Percentiles rank a stretch among this genome's conserved stretches.
These are phyloP conservation scores for Pseudogymnoascus sp. DNA, from an alignment of 2,329 filamentous ascomycete genomes.

Conservation along the genomic window DNA sequence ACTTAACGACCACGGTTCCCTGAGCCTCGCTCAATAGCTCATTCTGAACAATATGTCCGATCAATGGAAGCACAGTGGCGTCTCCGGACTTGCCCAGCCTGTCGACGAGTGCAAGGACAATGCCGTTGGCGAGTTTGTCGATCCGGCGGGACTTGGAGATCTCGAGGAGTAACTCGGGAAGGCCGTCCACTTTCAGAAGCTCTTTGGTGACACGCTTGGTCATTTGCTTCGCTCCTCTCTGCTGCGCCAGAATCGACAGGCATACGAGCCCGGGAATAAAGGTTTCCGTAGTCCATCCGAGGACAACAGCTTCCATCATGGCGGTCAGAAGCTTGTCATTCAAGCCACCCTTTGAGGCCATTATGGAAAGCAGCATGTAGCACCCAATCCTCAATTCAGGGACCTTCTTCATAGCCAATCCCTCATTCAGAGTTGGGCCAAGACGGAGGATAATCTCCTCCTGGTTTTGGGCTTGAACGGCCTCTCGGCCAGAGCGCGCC, in stretches of 20 bases:
- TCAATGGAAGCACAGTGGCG: conserved; percentile 47
- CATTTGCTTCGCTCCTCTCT: conserved; percentile 63
- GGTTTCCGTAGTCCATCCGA: conserved; percentile 70
- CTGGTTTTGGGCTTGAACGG: conserved; percentile 72
- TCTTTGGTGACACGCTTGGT: conserved; percentile 64
- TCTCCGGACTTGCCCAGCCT: conserved; percentile 55
- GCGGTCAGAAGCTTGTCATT: conserved; percentile 74
- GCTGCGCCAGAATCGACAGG: conserved; percentile 73
- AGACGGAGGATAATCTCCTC: conserved; percentile 67
- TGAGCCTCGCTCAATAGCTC: conserved; percentile 58
- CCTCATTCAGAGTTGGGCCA: conserved; percentile 67
- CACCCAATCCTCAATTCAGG: conserved; percentile 77
- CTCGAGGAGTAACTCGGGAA: conserved; percentile 53
- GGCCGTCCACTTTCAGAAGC: conserved; percentile 55
- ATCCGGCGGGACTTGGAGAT: conserved; percentile 60
- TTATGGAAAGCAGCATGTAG: conserved; percentile 83
- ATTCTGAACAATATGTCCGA: conserved; percentile 56
- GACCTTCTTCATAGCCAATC: conserved; percentile 66
- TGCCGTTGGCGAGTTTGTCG: conserved; percentile 64
- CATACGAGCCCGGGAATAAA: conserved; percentile 69
- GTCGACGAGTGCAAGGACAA: conserved; percentile 61
- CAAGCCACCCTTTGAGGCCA: conserved; percentile 75
- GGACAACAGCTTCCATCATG: conserved; percentile 82
- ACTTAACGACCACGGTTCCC: conserved; percentile 57
- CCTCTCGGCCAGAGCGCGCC: conserved; percentile 66